Evolutionary conservation across 2,329 filamentous ascomycete genomes (phyloP).

Genomic region (Colletotrichum godetiae): DNA sequence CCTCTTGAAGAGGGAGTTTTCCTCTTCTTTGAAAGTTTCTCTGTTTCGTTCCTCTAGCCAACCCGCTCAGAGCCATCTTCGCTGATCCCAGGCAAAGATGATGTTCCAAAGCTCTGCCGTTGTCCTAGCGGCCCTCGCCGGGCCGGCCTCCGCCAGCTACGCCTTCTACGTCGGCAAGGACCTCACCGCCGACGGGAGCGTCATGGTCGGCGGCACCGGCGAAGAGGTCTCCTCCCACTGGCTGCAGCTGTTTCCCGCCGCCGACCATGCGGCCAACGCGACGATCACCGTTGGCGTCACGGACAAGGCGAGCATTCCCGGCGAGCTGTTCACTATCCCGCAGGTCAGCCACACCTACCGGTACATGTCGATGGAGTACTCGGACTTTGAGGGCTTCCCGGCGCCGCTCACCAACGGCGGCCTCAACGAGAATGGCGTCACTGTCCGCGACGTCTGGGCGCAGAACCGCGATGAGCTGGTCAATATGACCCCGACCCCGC

Average conservation of each 20-base stretch:
- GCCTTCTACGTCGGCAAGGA: slow-evolving; percentile 60
- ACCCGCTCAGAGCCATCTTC: not conserved
- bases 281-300: slow-evolving; percentile 56
- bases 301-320: slow-evolving; percentile 49
- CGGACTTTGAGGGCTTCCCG: slow-evolving; percentile 54
- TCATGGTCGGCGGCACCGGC: slow-evolving; percentile 57
- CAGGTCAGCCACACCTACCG: slow-evolving; percentile 41
- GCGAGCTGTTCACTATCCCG: slow-evolving; percentile 40
- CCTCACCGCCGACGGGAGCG: slow-evolving; percentile 54
- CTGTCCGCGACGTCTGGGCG: slow-evolving; percentile 55
- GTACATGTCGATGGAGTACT: slow-evolving; percentile 45
- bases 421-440: slow-evolving; percentile 53
- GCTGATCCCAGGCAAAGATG: slow-evolving; percentile 7
- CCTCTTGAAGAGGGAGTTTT: not conserved
- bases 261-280: slow-evolving; percentile 51
- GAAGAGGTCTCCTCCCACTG: slow-evolving; percentile 60
- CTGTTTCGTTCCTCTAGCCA: not conserved
- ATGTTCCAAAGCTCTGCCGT: slow-evolving; percentile 26
- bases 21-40: not conserved
- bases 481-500: slow-evolving; percentile 52
- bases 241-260: slow-evolving; percentile 57
- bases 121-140: slow-evolving; percentile 31
- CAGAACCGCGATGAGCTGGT: slow-evolving; percentile 51
- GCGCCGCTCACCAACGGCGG: slow-evolving; percentile 57
- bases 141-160: slow-evolving; percentile 51